These are phyloP conservation scores for Barnettozyma wickerhamii DNA, from an alignment of 805 yeast genomes.

Conservation along the genomic window DNA sequence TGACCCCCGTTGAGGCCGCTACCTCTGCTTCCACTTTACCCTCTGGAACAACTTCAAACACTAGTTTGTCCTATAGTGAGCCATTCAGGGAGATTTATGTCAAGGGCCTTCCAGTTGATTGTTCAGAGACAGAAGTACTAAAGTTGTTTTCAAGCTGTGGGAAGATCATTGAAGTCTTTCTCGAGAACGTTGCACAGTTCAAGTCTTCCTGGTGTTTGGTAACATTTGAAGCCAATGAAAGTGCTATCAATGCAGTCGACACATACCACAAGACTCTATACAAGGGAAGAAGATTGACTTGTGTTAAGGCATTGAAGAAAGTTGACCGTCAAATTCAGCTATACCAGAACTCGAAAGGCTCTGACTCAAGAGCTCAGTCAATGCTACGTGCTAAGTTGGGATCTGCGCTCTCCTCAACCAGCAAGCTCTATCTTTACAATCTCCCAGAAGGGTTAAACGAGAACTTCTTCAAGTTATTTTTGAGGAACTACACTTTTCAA, in stretches of 20 bases:
- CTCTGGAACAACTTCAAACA: neutral
- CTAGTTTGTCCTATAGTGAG: neutral
- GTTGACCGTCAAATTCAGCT: conserved; percentile 14
- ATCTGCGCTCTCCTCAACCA: too few species aligned
- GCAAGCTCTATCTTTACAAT: conserved; percentile 23
- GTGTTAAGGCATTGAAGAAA: conserved; percentile 27
- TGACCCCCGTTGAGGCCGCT: neutral
- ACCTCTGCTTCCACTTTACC: neutral
- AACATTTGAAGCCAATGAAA: conserved; percentile 40
- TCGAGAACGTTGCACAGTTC: conserved; percentile 40
- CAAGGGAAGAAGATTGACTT: conserved; percentile 26
- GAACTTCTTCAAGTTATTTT: conserved; percentile 25
- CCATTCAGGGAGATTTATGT: conserved; percentile 37
- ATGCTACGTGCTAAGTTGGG: too few species aligned
- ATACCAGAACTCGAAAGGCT: conserved; percentile 1
- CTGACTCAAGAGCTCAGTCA: neutral
- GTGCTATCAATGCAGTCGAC: conserved; percentile 41
- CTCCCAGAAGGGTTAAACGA: conserved; percentile 24
- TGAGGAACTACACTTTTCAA: conserved; percentile 19
- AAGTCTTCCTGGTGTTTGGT: conserved; percentile 42
- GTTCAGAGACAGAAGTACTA: conserved; percentile 36
- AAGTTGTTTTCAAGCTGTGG: conserved; percentile 44
- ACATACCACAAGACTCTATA: conserved; percentile 26
- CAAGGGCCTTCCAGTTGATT: conserved; percentile 39
- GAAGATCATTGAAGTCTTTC: conserved; percentile 44